Percentiles rank a stretch among this genome's conserved stretches.
These are phyloP conservation scores for Hibiscus tridactylites DNA, from an alignment of 345 rosid species.

Conservation along the genomic window DNA sequence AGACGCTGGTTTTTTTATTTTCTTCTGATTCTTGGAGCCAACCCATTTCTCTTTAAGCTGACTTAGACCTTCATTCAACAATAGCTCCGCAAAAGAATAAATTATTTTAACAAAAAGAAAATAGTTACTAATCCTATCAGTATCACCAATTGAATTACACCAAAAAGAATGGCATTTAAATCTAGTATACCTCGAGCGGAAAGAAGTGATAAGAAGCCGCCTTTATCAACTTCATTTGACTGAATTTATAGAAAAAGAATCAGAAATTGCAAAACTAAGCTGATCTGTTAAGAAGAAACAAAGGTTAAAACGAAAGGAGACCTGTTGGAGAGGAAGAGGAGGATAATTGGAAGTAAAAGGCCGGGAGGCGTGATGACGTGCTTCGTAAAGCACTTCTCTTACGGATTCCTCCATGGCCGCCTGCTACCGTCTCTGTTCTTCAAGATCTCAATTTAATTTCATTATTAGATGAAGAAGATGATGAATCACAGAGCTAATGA, in stretches of 20 bases:
- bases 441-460: conserved; percentile 7
- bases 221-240: conserved; percentile 34
- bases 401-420: conserved; percentile 30
- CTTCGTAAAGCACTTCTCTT: conserved; percentile 54
- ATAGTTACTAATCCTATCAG: background rate
- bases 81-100: background rate
- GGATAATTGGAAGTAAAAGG: conserved; percentile 61
- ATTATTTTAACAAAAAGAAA: background rate
- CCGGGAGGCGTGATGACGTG: conserved; percentile 53
- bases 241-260: conserved; percentile 18
- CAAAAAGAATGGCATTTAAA: background rate
- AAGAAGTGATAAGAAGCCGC: conserved; percentile 47
- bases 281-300: background rate
- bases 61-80: conserved; percentile 43
- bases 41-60: conserved; percentile 64
- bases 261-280: background rate
- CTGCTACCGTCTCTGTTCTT: background rate
- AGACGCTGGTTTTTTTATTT: conserved; percentile 32
- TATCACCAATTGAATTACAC: background rate
- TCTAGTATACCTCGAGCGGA: conserved; percentile 34
- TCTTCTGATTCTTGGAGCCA: conserved; percentile 34
- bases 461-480: background rate
- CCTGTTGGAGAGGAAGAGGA: conserved; percentile 63
- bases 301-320: conserved; percentile 9
- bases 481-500: background rate